Evolutionary conservation across 768 basidiomycete genomes (phyloP), one percentile per base, ranked within the genome.

Genomic region (Podaxis rugospora): DNA sequence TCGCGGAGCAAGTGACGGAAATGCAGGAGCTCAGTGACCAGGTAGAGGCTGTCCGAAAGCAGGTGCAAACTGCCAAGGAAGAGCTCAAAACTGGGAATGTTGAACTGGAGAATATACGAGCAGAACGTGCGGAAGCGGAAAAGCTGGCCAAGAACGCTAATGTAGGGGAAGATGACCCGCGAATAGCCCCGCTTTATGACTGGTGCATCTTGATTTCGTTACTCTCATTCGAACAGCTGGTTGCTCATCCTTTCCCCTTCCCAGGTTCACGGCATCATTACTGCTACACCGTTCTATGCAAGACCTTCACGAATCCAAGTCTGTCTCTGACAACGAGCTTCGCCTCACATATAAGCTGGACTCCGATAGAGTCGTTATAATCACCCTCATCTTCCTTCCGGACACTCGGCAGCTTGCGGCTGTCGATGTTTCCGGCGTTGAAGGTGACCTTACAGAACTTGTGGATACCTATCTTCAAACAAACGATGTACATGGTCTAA

Each of bases 1-100:
- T 93, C 1, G 85, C 86, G 9, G 82, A 82, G 10, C 93, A 95
- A 65, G 84, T 90, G n/a, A 79, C 76, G 7, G 84, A 91, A 69
- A 91, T 95, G 86, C 88, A 93, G 67, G 74, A 72, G n/a, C 74
- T 91, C 44, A 86, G 83, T 52, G 90, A 91, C 52, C 78, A 87
- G 60, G 77, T 88, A 5, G 82, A 87, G 59, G 68, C 70, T 10
- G 69, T 84, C 23, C 83, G 86, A 53, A 76, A 76, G 52, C 75
- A 73, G 37, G 77, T 86, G 37, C 79, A 80, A 23, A 72, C 73
- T 4, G 76, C 85, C 16, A 90, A 87, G 66, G 86, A 85, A 14
- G 74, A 76, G 27, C 76, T 92, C 42, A 93, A 90, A 69, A 72
- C 71, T 1, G 80, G 78, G 40, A 78, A 80, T 36, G 66, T 77